These are phyloP conservation scores for Suaeda aralocaspica DNA, from an alignment of 148 eudicot genomes.

Conservation along the genomic window DNA sequence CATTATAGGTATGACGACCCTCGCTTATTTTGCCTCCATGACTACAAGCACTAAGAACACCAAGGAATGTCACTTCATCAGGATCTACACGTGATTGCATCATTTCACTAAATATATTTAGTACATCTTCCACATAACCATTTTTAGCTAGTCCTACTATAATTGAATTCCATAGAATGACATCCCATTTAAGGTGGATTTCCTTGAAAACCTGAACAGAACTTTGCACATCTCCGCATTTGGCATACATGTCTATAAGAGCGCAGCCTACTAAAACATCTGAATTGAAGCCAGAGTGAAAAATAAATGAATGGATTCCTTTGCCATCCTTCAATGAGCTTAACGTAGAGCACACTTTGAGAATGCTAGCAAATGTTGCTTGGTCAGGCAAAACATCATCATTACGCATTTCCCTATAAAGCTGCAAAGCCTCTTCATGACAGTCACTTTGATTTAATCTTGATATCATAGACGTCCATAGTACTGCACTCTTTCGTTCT, in stretches of 20 bases:
- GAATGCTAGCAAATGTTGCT: constrained; percentile 79
- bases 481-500: constrained; percentile 52
- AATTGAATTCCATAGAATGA: constrained; percentile 82
- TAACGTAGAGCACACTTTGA: constrained; percentile 63
- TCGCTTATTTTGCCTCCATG: constrained; percentile 72
- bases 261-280: constrained; percentile 79
- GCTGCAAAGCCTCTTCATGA: constrained; percentile 52
- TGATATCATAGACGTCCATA: constrained; percentile 90
- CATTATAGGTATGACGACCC: constrained; percentile 61
- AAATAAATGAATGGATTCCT: constrained; percentile 59
- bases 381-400: constrained; percentile 71
- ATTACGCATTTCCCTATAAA: constrained; percentile 62
- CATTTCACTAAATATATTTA: constrained; percentile 62
- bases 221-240: constrained; percentile 71
- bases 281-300: constrained; percentile 54
- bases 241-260: constrained; percentile 91
- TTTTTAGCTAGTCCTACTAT: constrained; percentile 81
- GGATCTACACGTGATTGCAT: constrained; percentile 44
- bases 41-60: constrained; percentile 85
- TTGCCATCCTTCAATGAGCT: constrained; percentile 67
- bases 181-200: constrained; percentile 52
- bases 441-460: constrained; percentile 62
- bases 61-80: constrained; percentile 87
- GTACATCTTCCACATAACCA: constrained; percentile 68
- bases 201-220: constrained; percentile 67